These are phyloP conservation scores for Tylopilus cervinicoccineus DNA, from an alignment of 768 basidiomycete species.

Conservation along the genomic window DNA sequence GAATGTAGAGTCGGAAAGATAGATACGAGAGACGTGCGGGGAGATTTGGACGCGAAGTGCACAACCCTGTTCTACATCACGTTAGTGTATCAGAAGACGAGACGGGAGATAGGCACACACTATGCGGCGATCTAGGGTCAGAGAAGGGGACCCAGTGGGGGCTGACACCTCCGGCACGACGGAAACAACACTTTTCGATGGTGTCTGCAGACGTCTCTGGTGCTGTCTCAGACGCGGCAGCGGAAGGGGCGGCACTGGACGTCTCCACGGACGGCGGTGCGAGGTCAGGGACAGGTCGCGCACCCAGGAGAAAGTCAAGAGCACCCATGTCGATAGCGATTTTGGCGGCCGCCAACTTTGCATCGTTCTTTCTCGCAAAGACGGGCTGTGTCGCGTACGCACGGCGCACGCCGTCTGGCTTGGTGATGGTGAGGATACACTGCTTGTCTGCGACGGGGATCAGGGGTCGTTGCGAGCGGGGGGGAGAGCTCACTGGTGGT, in stretches of 20 bases:
- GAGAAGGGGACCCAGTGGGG: conserved; percentile 52
- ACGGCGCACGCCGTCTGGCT: conserved; percentile 46
- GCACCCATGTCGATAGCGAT: conserved; percentile 59
- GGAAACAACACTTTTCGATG: conserved; percentile 54
- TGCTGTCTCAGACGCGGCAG: not conserved
- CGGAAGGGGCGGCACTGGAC: not conserved
- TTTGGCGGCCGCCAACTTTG: conserved; percentile 48
- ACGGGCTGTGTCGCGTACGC: conserved; percentile 50
- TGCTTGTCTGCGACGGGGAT: conserved; percentile 41
- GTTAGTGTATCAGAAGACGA: not conserved
- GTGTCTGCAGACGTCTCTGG: conserved; percentile 27
- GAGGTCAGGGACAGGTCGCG: conserved; percentile 33
- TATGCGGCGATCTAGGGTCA: conserved; percentile 41
- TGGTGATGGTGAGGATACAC: conserved; percentile 59
- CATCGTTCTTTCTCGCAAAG: conserved; percentile 47
- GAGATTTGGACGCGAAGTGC: conserved; percentile 55
- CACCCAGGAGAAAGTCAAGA: conserved; percentile 51
- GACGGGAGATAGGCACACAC: conserved; percentile 30
- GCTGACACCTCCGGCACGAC: conserved; percentile 48
- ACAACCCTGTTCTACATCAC: conserved; percentile 45
- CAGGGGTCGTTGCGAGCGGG: not conserved
- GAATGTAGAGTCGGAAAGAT: conserved; percentile 46
- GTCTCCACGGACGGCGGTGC: conserved; percentile 18
- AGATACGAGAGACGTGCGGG: conserved; percentile 45
- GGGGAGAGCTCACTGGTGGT: conserved; percentile 31